phyloP scores from a whole-genome alignment of 2,329 filamentous ascomycete genomes.

The Fusarium acutatum region DNA sequence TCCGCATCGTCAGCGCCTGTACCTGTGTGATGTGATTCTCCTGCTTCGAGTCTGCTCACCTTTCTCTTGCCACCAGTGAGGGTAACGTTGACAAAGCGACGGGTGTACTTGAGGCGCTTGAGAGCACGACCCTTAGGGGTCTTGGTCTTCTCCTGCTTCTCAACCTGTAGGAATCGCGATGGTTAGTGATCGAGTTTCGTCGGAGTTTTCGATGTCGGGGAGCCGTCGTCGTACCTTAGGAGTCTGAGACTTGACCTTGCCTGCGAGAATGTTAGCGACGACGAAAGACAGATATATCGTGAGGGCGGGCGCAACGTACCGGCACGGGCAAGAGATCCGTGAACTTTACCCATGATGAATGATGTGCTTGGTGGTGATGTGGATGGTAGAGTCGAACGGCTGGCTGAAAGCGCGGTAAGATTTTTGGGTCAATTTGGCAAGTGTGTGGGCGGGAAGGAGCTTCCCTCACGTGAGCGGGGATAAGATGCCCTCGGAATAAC shows the following conservation, averaged over 20 bases:
- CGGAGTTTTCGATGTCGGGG: conserved; percentile 33
- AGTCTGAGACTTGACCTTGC: conserved; percentile 98
- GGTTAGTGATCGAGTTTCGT: conserved; percentile 46
- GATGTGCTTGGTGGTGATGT: conserved; percentile 50
- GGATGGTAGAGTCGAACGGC: conserved; percentile 45
- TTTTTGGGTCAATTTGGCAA: conserved; percentile 51
- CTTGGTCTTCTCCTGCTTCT: conserved; percentile 96
- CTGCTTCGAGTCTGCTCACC: conserved; percentile 62
- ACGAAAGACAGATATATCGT: conserved; percentile 6
- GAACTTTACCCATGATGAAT: conserved; percentile 86
- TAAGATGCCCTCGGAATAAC: conserved; percentile 47
- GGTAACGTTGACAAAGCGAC: conserved; percentile 98
- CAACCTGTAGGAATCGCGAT: conserved; percentile 66
- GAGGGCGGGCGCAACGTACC: conserved; percentile 48
- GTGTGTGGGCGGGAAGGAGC: conserved; percentile 48
- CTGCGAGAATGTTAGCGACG: conserved; percentile 70
- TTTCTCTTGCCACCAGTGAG: conserved; percentile 98
- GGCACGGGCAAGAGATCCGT: conserved; percentile 93
- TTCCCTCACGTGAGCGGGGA: conserved; percentile 49
- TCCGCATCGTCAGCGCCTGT: conserved; percentile 38
- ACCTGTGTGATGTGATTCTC: background rate
- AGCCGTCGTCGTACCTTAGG: conserved; percentile 74
- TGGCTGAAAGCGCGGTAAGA: conserved; percentile 37
- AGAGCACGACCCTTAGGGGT: conserved; percentile 95
- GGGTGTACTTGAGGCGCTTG: conserved; percentile 96